Conservation (phyloP, 768 basidiomycete genomes). For the Pluteus cervinus region DNA sequence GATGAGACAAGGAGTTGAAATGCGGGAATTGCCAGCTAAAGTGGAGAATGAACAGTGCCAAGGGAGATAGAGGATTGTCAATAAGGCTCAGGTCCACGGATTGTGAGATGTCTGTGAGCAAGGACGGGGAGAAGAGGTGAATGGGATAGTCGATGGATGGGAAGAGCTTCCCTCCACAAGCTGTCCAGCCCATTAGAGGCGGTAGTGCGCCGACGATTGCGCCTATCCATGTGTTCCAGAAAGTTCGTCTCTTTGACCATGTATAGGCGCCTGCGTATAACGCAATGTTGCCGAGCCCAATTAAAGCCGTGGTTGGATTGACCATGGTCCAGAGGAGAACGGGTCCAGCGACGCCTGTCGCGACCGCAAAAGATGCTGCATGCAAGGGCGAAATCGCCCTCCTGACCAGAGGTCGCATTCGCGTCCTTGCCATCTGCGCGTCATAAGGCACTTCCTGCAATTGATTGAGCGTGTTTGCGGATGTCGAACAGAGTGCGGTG, state of each 20-base stretch:
- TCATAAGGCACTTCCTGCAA: slow-evolving; percentile 93
- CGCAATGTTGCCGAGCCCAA: slow-evolving; percentile 80
- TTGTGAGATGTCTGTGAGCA: slow-evolving; percentile 33
- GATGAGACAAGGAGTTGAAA: slow-evolving; percentile 89
- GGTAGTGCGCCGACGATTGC: slow-evolving; percentile 89
- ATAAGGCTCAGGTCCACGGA: slow-evolving; percentile 42
- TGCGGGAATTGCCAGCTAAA: slow-evolving; percentile 99
- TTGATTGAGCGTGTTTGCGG: slow-evolving; percentile 94
- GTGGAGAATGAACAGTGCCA: slow-evolving; percentile 77
- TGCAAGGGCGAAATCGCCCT: slow-evolving; percentile 82
- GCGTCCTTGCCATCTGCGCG: slow-evolving; percentile 92
- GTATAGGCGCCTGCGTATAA: slow-evolving; percentile 94
- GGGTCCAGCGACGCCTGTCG: slow-evolving; percentile 76
- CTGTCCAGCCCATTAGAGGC: slow-evolving; percentile 98
- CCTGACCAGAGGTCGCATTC: slow-evolving; percentile 81
- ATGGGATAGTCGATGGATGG: slow-evolving; percentile 58
- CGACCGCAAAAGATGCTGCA: slow-evolving; percentile 71
- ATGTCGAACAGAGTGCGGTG: slow-evolving; percentile 85
- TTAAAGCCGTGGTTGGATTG: slow-evolving; percentile 77
- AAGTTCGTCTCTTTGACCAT: slow-evolving; percentile 77
- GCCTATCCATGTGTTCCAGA: slow-evolving; percentile 92
- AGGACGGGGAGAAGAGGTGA: slow-evolving; percentile 55
- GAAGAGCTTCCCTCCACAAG: slow-evolving; percentile 75
- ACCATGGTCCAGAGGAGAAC: slow-evolving; percentile 74
- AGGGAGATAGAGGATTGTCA: slow-evolving; percentile 78